Evolutionary conservation across 345 rosid genomes (phyloP), one percentile per base, ranked within the genome.

Genomic region (Eucalyptus pauciflora): DNA sequence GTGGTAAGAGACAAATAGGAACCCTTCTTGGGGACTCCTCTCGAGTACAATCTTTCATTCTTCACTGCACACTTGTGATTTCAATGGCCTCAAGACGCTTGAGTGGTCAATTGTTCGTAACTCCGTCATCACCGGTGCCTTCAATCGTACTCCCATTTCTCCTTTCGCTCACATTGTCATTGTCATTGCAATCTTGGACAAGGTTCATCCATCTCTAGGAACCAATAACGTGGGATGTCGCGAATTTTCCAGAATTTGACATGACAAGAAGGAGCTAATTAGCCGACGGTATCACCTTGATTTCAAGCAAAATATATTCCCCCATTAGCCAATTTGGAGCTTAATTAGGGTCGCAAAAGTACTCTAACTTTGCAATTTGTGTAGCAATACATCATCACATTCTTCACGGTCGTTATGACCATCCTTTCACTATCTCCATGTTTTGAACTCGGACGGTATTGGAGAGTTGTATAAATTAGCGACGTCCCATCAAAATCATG

Each of bases 361-460:
- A 62, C 69, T 13, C 4, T 62, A 62, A 27, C 69, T 62, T 29
- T 29, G 33, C 69, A 62, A 62, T 62, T 29, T 62, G 15, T 29
- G 76, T 64, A 7, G 76, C 0, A 64, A 64, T 64, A 10, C 76
- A 64, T 64, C 1, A 14, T 14, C 0, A 2, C 2, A 0, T 31
- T 62, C 71, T 29, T 16, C 1, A 62, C 1, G 14, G 37, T 64
- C 37, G 0, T n/a, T 64, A 64, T 2, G 2, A 6, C 69, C 5
- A 14, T 16, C 37, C 3, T 64, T 13, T n/a, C 7, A 29, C 5
- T 1, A n/a, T 64, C 18, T 1, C 37, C 3, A 64, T 14, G 5
- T 64, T 64, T n/a, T 64, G 37, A 64, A n/a, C 2, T 2, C 0
- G 10, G 3, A n/a, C 2, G 0, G 0, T 14, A 15, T n/a, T n/a